A percentile compares a stretch with the other conserved stretches of the same genome.
Conservation (phyloP, 257 asterid species). For the Solanum bulbocastanum region DNA sequence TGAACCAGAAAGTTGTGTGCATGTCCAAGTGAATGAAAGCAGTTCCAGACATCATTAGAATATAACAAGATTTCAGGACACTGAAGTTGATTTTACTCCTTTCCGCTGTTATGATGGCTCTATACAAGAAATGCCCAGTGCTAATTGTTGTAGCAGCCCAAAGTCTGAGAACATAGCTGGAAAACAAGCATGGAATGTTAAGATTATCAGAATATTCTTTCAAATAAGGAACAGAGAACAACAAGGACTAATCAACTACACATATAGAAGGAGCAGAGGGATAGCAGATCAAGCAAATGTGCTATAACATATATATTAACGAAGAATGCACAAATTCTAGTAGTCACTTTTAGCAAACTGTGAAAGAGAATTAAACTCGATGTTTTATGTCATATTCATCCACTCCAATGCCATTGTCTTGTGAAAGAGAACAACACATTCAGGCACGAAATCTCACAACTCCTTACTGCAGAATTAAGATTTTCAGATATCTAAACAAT, state of each 20-base stretch:
- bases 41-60: background rate
- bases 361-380: background rate
- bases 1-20: background rate
- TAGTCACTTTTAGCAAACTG: background rate
- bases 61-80: background rate
- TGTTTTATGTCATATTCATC: background rate
- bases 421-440: background rate
- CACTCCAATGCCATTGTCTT: background rate
- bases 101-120: background rate
- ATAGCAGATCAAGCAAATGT: background rate
- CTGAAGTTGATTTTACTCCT: background rate
- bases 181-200: background rate
- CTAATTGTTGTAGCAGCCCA: background rate
- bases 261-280: background rate
- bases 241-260: background rate
- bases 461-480: background rate
- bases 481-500: background rate
- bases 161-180: background rate
- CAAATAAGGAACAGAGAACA: background rate
- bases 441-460: background rate
- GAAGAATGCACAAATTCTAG: background rate
- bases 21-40: background rate
- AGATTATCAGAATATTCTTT: background rate
- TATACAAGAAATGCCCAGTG: background rate
- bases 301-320: background rate